Conservation (phyloP, 257 asterid species). For the Osmanthus fragrans region DNA sequence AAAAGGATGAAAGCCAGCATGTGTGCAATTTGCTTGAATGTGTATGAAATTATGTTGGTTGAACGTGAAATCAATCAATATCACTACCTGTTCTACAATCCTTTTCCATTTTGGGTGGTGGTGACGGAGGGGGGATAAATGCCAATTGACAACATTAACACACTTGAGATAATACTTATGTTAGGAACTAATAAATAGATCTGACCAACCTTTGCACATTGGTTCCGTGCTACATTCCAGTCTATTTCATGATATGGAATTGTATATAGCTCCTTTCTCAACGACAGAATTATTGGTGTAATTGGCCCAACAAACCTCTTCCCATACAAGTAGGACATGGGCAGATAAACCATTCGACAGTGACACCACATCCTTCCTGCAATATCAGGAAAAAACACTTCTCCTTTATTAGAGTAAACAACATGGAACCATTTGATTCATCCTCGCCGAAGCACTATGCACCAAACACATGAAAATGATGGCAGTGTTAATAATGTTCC, state of each 20-base stretch:
- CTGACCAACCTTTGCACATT: constrained; percentile 89
- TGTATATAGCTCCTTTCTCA: constrained; percentile 81
- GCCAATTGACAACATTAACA: not conserved
- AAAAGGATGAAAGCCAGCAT: not conserved
- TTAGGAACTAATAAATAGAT: constrained; percentile 11
- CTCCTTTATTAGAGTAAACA: constrained; percentile 20
- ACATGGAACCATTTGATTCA: not conserved
- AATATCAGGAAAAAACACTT: constrained; percentile 25
- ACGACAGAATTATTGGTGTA: constrained; percentile 81
- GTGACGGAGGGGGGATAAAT: not conserved
- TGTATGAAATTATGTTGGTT: not conserved
- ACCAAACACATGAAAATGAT: not conserved
- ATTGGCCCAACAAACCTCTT: constrained; percentile 89
- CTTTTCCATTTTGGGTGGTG: not conserved
- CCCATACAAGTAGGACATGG: constrained; percentile 94
- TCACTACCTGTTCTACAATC: not conserved
- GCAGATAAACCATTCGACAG: constrained; percentile 97
- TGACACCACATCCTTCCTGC: constrained; percentile 99
- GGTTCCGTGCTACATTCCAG: constrained; percentile 86
- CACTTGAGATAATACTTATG: not conserved
- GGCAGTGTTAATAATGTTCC: not conserved
- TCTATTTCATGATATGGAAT: constrained; percentile 85
- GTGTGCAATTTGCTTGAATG: not conserved
- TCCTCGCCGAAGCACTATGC: constrained; percentile 2
- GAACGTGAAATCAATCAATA: not conserved